phyloP scores from a whole-genome alignment of 306 rosid genomes.

The Vigna nakashimae region DNA sequence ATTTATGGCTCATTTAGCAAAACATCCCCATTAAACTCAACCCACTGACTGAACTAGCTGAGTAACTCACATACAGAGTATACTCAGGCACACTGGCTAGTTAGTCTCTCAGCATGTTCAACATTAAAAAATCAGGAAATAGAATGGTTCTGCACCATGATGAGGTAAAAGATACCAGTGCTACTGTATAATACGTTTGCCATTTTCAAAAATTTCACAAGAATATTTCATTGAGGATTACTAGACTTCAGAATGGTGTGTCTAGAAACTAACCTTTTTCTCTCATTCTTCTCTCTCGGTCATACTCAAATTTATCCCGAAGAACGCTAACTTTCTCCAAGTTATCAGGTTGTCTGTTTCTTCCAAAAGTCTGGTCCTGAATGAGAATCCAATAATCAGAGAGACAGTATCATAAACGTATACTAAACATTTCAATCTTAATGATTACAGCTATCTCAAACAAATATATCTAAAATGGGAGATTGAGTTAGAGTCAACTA shows the following conservation, averaged over 20 bases:
- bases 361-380: constrained; percentile 71
- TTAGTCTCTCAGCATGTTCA: not conserved
- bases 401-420: constrained; percentile 18
- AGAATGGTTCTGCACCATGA: not conserved
- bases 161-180: not conserved
- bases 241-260: constrained; percentile 9
- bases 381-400: constrained; percentile 46
- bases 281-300: constrained; percentile 87
- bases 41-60: not conserved
- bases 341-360: constrained; percentile 59
- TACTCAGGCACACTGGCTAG: constrained; percentile 2
- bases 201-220: constrained; percentile 12
- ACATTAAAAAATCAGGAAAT: not conserved
- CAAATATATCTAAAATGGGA: constrained; percentile 7
- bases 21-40: constrained; percentile 13
- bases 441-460: constrained; percentile 21
- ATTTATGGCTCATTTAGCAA: constrained; percentile 11
- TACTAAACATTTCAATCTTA: constrained; percentile 14
- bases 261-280: constrained; percentile 77
- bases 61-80: constrained; percentile 6
- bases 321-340: constrained; percentile 78
- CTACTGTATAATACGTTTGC: constrained; percentile 5
- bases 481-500: not conserved
- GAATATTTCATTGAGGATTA: constrained; percentile 4
- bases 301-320: constrained; percentile 93